Base-by-base conservation (phyloP, 768 basidiomycete species). In the Mycena belliarum region DNA sequence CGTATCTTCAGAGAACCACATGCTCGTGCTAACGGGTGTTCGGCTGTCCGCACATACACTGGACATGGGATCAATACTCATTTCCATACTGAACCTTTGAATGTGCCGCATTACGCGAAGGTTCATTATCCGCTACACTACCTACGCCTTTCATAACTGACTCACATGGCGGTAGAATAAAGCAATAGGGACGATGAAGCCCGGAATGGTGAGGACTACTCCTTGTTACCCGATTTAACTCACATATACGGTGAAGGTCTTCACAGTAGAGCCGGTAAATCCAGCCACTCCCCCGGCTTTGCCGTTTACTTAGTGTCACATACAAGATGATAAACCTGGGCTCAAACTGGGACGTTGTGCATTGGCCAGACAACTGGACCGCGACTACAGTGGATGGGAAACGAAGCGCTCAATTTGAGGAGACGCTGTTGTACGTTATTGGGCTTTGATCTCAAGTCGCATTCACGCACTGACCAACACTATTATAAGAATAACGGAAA, bases 351-450 rank as follows among this genome's bases (percentile, higher is more conserved):
- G 83, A 82, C 32, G 83, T 84, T 52, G 78, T 87, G 20, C 92
- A 94, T 69, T 94, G 95, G 95, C 88, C 89, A 29, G 94, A 96
- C 71, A 88, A 93, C 68, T 98, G 96, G 96, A 98, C 96, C 4
- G 93, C 95, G 1, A 93, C 89, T 20, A 99, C 97, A 6, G 72
- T 82, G 12, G 96, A 98, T 72, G 96, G 95, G 12, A 90, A 89
- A 70, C 78, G 82, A 54, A 95, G 92, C 59, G 97, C 97, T 1
- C 97, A 99, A 68, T 99, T 98, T 69, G 97, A 99, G 71, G 97
- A 99, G 68, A 98, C 96, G 1, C 76, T 99, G 33, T 72, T 99
- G 95, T 95, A 68, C 66, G 93, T 82, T 5, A 18, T n/a, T 23
- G 25, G 14, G n/a, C 20, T 42, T 41, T 35, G 29, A 14, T 14